Evolutionary conservation across 176 grass and related monocot genomes (phyloP).

Genomic region (Guadua angustifolia): DNA sequence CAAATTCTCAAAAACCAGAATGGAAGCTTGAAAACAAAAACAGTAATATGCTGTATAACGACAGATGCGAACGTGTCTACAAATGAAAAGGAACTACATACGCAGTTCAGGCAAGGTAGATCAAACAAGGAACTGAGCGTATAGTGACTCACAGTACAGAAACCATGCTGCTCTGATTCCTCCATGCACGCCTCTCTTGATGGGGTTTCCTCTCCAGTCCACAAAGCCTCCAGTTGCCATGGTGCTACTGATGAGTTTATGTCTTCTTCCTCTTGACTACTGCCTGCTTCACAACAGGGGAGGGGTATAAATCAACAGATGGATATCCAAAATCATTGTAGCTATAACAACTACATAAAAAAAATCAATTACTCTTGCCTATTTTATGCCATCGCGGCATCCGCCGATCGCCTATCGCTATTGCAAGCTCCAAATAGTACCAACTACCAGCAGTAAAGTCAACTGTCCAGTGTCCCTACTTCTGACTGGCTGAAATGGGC

Average conservation of each 20-base stretch:
- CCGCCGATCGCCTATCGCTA: too few species aligned
- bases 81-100: neutral
- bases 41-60: neutral
- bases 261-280: neutral
- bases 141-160: conserved; percentile 47
- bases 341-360: neutral
- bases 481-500: too few species aligned
- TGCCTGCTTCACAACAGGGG: neutral
- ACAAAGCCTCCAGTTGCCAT: conserved; percentile 44
- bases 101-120: neutral
- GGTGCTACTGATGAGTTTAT: neutral
- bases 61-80: neutral
- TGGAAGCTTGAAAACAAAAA: conserved; percentile 21
- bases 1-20: neutral
- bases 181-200: conserved; percentile 52
- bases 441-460: too few species aligned
- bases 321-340: neutral
- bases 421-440: too few species aligned
- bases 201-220: conserved; percentile 60
- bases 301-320: neutral
- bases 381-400: too few species aligned
- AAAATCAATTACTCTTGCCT: too few species aligned
- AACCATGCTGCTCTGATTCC: conserved; percentile 60
- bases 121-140: neutral
- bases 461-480: too few species aligned